Evolutionary conservation across 805 yeast genomes (phyloP), one percentile per base, ranked within the genome.

Genomic region (Wickerhamomyces subpelliculosus): DNA sequence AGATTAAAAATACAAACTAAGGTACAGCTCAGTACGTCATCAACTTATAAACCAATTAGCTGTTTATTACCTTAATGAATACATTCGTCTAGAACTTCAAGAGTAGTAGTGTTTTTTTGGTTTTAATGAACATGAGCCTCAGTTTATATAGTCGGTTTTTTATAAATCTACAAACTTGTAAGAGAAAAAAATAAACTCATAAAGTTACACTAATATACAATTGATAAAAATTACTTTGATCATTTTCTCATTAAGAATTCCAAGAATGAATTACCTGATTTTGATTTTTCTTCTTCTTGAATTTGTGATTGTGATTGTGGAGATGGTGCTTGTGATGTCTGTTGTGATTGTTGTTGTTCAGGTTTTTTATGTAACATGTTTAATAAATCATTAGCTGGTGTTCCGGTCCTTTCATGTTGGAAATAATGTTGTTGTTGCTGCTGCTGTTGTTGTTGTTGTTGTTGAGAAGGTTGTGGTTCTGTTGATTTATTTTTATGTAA

Each of bases 371-470:
- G 51, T 12, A 51, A 33, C 9, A 49, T 32, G 13, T 19, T 43
- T 39, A 52, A 22, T 17, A 51, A 35, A 14, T 51, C 52, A 19
- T 39, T 38, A 12, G 57, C 51, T 18, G 49, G 44, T 2, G 44
- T 30, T 1, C 49, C 52, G 11, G 42, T 21, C 12, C 32, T 14
- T 12, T 41, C 35, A 11, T 43, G 41, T 14, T 20, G 37, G 41
- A 25, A 14, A 11, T 17, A 27, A 17, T 35, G 34, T n/a, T 37
- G 17, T 14, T 21, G 23, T 13, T 14, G 16, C 16, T 25, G 27
- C n/a, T 25, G 27, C 4, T 25, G 16, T 7, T 12, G 27, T 13
- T 18, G 10, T 26, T 35, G 38, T 12, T 32, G 42, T 14, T n/a
- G 38, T 27, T 27, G 35, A 9, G 41, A 17, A 9, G n/a, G 3